Evolutionary conservation across 192 early-diverging fungal species (phyloP), one percentile per base, ranked within the genome.

Genomic region (Pilobolus umbonatus): DNA sequence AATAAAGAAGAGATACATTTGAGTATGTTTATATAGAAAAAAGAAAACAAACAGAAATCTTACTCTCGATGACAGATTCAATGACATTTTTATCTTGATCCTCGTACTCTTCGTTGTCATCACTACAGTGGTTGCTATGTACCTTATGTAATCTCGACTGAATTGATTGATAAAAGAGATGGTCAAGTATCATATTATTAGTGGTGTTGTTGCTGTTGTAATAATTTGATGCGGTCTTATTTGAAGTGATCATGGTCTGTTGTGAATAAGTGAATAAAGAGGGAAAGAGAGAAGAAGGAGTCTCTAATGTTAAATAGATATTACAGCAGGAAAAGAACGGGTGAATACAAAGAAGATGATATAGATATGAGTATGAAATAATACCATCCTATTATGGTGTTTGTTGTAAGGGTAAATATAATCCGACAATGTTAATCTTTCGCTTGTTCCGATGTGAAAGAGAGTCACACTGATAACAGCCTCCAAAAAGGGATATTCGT

Each of bases 171-270:
- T 75, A 72, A 22, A 80, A 68, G 36, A 76, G 68, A 49, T 80
- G 75, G 52, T 80, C 75, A 19, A 80, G 58, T 60, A 80, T 80
- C 24, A 76, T 74, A 42, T 75, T 74, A 48, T 80, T 76, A 5
- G 78, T 80, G 15, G 34, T 38, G 36, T 38, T 38, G 36, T 8
- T 12, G 15, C 36, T 12, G 36, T 38, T 2, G 36, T 38, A 38
- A 12, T 38, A 38, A 38, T 38, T 4, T 12, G 36, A 1, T 35
- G 11, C 34, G 11, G 5, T 35, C 6, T 5, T 35, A 35, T 12
- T 1, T 42, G 12, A 12, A 15, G 39, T 42, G 14, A 17, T 42
- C 39, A 42, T 42, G 12, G 4, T 42, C 19, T 42, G n/a, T 42
- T 42, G 19, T 42, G 6, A 7, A 40, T 40, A 54, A 35, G 24